Conservation (phyloP, 108 stramenopile species). For the Thalassiosira profunda region DNA sequence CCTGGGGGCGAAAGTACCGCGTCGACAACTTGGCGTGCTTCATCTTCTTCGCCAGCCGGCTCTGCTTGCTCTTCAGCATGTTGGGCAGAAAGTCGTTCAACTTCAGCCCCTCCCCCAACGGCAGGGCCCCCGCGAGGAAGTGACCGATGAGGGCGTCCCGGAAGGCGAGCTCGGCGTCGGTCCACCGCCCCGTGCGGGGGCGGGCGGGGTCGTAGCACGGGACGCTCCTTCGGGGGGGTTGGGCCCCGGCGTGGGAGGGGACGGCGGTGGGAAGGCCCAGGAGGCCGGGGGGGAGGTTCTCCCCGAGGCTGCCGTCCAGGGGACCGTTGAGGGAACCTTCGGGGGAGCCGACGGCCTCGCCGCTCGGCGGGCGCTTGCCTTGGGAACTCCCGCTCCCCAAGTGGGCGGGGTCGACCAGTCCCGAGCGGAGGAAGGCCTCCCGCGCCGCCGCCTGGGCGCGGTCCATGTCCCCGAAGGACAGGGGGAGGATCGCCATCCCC, state of each 20-base stretch:
- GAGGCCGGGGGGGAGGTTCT: neutral
- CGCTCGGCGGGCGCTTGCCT: neutral
- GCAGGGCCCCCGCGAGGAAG: conserved; percentile 74
- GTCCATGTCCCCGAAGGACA: conserved; percentile 14
- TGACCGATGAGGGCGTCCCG: conserved; percentile 78
- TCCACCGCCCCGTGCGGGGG: conserved; percentile 87
- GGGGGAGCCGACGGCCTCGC: neutral
- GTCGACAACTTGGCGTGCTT: conserved; percentile 87
- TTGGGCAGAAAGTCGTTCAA: conserved; percentile 85
- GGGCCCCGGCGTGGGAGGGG: neutral
- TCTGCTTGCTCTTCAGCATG: conserved; percentile 92
- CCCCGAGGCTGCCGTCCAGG: neutral
- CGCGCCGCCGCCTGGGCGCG: neutral
- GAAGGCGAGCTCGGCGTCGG: conserved; percentile 74
- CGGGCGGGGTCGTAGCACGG: conserved; percentile 40
- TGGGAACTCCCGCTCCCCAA: neutral
- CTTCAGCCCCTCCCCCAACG: conserved; percentile 76
- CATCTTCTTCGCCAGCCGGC: conserved; percentile 93
- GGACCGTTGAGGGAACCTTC: neutral
- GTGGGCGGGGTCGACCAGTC: neutral
- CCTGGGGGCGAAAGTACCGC: conserved; percentile 54
- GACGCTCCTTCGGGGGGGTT: neutral
- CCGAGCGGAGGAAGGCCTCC: neutral
- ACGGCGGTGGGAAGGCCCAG: neutral
- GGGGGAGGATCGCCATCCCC: conserved; percentile 8